Conservation (phyloP, 2,329 filamentous ascomycete genomes). For the Podosphaera aphanis region DNA sequence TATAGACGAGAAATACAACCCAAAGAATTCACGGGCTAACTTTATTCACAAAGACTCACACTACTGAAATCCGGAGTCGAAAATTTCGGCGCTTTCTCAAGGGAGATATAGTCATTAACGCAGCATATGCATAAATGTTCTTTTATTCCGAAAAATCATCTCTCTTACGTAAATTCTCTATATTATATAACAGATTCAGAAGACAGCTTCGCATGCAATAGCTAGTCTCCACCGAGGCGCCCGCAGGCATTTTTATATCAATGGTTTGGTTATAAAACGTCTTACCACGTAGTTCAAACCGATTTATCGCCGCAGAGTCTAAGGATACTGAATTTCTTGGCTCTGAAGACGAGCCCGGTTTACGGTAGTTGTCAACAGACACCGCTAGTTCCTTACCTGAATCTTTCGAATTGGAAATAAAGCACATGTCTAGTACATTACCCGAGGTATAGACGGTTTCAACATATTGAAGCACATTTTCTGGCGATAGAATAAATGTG, state of each 20-base stretch:
- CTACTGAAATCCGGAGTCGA: no score
- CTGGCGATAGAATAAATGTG: slow-evolving; percentile 29
- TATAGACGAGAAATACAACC: no score
- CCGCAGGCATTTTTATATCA: background rate
- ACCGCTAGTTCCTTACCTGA: slow-evolving; percentile 16
- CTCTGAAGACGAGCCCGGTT: slow-evolving; percentile 24
- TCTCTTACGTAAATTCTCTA: slow-evolving; percentile 16
- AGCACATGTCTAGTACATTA: slow-evolving; percentile 21
- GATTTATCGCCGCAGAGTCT: slow-evolving; percentile 1
- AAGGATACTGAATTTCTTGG: slow-evolving; percentile 7
- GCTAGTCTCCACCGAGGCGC: background rate
- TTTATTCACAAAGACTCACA: no score
- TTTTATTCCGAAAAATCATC: slow-evolving; percentile 3
- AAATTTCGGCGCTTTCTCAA: no score
- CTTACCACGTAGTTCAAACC: slow-evolving; percentile 1
- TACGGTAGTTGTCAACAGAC: slow-evolving; percentile 29
- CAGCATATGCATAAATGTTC: background rate
- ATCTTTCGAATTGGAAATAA: background rate
- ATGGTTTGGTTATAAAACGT: background rate
- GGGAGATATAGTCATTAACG: no score
- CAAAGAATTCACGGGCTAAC: no score
- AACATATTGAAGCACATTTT: slow-evolving; percentile 25
- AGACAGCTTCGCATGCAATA: slow-evolving; percentile 11
- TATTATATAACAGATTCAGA: slow-evolving; percentile 18
- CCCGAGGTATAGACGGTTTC: slow-evolving; percentile 33